Conservation (phyloP, 306 rosid genomes). For the Trifolium fragiferum region DNA sequence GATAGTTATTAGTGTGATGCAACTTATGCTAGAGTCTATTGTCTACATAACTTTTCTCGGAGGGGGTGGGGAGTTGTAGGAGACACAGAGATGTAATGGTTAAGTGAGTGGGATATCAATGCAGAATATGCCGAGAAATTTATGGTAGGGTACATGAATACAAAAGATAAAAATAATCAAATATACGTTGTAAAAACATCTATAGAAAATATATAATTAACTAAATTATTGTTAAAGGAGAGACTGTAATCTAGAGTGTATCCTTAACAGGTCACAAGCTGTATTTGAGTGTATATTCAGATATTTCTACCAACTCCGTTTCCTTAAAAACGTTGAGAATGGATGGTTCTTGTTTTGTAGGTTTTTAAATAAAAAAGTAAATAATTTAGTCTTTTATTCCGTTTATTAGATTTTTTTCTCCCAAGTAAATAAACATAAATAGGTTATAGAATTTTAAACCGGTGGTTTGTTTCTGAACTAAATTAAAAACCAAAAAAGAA, state of each 20-base stretch:
- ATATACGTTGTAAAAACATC: not conserved
- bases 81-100: not conserved
- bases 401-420: not conserved
- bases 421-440: not conserved
- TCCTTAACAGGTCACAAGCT: not conserved
- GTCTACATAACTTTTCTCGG: not conserved
- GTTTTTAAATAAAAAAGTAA: not conserved
- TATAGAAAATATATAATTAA: not conserved
- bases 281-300: not conserved
- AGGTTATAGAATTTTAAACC: constrained; percentile 3
- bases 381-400: not conserved
- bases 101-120: not conserved
- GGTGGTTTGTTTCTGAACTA: constrained; percentile 13
- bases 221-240: not conserved
- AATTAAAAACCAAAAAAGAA: constrained; percentile 15
- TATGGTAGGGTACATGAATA: not conserved
- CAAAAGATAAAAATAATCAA: not conserved
- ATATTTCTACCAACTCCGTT: not conserved
- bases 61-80: not conserved
- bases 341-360: constrained; percentile 15
- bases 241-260: not conserved
- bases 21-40: constrained; percentile 9
- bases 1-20: not conserved
- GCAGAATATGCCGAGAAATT: not conserved
- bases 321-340: constrained; percentile 11